Evolutionary conservation across 768 basidiomycete species (phyloP).

Genomic region (Mycena metata): DNA sequence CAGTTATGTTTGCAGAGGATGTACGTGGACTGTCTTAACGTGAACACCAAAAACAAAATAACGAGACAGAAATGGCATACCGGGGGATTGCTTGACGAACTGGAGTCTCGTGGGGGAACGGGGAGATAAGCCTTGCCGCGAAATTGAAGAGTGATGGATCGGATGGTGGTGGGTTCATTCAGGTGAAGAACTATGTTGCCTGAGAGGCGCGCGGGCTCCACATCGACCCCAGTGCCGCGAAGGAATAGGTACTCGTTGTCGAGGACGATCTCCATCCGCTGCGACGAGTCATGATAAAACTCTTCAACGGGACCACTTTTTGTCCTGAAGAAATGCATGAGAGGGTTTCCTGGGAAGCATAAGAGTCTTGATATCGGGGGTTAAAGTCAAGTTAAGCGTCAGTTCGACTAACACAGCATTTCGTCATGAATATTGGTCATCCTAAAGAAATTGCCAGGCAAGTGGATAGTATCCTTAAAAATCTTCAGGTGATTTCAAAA

Average conservation of each 20-base stretch:
- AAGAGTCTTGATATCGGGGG: no score
- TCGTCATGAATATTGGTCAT: no score
- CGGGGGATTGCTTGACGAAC: conserved; percentile 58
- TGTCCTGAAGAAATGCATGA: conserved; percentile 33
- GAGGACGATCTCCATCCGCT: conserved; percentile 77
- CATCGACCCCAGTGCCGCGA: conserved; percentile 84
- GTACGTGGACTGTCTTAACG: conserved; percentile 56
- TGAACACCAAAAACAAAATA: no score
- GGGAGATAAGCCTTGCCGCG: conserved; percentile 86
- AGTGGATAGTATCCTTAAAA: no score
- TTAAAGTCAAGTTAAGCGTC: no score
- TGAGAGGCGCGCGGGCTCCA: conserved; percentile 83
- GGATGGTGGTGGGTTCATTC: conserved; percentile 84
- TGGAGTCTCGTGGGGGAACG: conserved; percentile 68
- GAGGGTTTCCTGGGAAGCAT: not conserved
- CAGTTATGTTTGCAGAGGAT: conserved; percentile 87
- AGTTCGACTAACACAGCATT: no score
- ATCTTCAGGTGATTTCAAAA: no score
- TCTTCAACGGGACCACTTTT: conserved; percentile 15
- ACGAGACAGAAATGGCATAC: no score
- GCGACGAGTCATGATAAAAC: not conserved
- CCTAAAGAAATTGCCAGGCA: no score
- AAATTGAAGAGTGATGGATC: conserved; percentile 87
- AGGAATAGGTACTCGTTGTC: conserved; percentile 78
- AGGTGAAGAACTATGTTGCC: conserved; percentile 87